Evolutionary conservation across 78 protist species (phyloP), one percentile per base, ranked within the genome.

Genomic region (Chrysochromulina parva): DNA sequence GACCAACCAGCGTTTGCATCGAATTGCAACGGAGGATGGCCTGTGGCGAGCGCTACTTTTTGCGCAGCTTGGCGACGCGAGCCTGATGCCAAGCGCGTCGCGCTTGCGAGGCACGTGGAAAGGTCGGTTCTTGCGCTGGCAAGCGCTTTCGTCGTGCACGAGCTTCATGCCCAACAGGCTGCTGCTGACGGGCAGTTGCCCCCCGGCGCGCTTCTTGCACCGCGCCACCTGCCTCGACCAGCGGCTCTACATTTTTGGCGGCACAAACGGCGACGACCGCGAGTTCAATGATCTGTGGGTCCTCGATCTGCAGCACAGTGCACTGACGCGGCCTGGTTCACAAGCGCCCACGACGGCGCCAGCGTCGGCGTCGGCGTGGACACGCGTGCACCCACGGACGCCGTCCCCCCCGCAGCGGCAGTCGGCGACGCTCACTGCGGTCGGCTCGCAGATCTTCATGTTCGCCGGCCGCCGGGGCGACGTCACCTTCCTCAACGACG

Each of bases 391-490:
- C 26, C 71, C 71, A 17, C 28, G 17, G 26, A 20, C n/a, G 28
- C 16, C 55, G 3, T 2, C 57, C 57, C 82, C 82, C 24, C 28
- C 0, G 57, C 82, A 28, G 9, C 86, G 86, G 24, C 86, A 17
- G 57, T 78, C 86, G 28, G 86, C 86, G 16, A 78, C 86, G 10
- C 86, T 78, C 62, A 53, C 86, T 2, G 86, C 86, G 11, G 86
- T 78, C 20, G 48, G 19, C 20, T 0, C 19, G 22, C 28, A 22
- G 62, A 58, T 78, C 17, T 47, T 78, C 62, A 78, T 78, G 86
- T 78, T 78, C 24, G 86, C 50, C 57, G 86, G 86, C 26, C 86
- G 86, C 9, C 14, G 22, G 82, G 82, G 86, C 11, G 62, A 53
- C 3, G 14, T 0, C 26, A 3, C 48, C 50, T 78, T 78, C 62